Evolutionary conservation across 1,284 basidiomycete species (phyloP).

Genomic region (Inonotus obliquus): DNA sequence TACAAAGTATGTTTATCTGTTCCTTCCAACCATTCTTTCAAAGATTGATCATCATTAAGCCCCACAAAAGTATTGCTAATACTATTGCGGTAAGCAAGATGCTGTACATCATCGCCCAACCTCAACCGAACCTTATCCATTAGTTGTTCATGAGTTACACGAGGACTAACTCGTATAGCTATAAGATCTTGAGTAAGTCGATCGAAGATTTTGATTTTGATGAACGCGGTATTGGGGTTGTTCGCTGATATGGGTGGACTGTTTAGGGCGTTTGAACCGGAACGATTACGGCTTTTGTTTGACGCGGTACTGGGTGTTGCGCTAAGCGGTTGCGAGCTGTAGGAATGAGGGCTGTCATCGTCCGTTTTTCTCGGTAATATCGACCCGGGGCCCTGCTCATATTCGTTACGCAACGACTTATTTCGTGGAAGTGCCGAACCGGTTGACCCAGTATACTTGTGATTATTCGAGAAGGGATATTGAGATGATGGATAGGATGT

Average conservation of each 20-base stretch:
- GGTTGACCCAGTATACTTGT: constrained; percentile 4
- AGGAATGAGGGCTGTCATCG: constrained; percentile 16
- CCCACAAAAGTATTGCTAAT: constrained; percentile 59
- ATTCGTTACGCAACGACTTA: constrained; percentile 5
- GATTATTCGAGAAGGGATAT: constrained; percentile 8
- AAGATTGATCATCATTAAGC: constrained; percentile 64
- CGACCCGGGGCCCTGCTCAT: not conserved
- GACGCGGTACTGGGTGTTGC: constrained; percentile 11
- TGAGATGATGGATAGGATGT: constrained; percentile 8
- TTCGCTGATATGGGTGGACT: constrained; percentile 69
- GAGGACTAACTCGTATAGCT: constrained; percentile 96
- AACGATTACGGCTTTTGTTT: constrained; percentile 7
- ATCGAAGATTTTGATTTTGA: constrained; percentile 98
- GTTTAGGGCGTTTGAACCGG: constrained; percentile 47
- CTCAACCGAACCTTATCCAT: constrained; percentile 89
- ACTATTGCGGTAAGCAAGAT: constrained; percentile 73
- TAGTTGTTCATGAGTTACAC: constrained; percentile 79
- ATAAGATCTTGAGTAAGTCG: constrained; percentile 89
- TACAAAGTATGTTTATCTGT: constrained; percentile 89
- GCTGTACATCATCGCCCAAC: constrained; percentile 70
- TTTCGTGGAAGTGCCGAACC: constrained; percentile 9
- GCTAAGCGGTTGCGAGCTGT: constrained; percentile 28
- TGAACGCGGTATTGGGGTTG: constrained; percentile 78
- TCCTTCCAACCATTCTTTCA: constrained; percentile 77
- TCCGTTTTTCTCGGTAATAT: not conserved